Evolutionary conservation across 805 yeast genomes (phyloP).

Genomic region (Torulaspora delbrueckii): DNA sequence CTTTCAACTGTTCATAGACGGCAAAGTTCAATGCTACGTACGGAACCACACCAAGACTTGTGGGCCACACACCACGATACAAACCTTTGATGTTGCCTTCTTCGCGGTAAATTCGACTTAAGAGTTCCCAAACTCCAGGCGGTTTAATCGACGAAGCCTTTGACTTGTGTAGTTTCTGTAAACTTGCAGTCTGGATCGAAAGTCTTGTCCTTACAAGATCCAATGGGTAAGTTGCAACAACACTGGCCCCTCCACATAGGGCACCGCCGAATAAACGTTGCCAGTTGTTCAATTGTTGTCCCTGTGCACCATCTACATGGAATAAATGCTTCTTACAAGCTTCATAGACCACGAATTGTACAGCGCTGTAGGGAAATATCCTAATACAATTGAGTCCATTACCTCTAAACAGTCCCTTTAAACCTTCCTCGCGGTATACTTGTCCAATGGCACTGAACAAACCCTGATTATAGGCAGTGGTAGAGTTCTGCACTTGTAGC

Average conservation of each 20-base stretch:
- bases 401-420: conserved; percentile 84
- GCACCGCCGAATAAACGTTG: conserved; percentile 75
- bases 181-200: conserved; percentile 80
- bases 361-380: conserved; percentile 90
- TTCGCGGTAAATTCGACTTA: conserved; percentile 52
- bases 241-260: conserved; percentile 74
- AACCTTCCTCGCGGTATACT: conserved; percentile 89
- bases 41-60: conserved; percentile 91
- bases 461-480: conserved; percentile 53
- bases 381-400: conserved; percentile 86
- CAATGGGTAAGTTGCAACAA: conserved; percentile 82
- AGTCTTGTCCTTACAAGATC: conserved; percentile 88
- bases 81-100: conserved; percentile 83
- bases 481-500: conserved; percentile 71
- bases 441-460: conserved; percentile 66
- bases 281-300: conserved; percentile 41
- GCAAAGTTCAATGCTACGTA: conserved; percentile 92
- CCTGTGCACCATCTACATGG: conserved; percentile 27
- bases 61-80: conserved; percentile 85
- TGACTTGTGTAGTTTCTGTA: conserved; percentile 40
- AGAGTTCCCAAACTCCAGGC: conserved; percentile 64
- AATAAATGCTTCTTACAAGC: conserved; percentile 44
- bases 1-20: conserved; percentile 77
- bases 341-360: conserved; percentile 85
- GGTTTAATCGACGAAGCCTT: conserved; percentile 43